Base-by-base conservation (phyloP, 1,284 basidiomycete genomes). In the Termitomyces sp. region DNA sequence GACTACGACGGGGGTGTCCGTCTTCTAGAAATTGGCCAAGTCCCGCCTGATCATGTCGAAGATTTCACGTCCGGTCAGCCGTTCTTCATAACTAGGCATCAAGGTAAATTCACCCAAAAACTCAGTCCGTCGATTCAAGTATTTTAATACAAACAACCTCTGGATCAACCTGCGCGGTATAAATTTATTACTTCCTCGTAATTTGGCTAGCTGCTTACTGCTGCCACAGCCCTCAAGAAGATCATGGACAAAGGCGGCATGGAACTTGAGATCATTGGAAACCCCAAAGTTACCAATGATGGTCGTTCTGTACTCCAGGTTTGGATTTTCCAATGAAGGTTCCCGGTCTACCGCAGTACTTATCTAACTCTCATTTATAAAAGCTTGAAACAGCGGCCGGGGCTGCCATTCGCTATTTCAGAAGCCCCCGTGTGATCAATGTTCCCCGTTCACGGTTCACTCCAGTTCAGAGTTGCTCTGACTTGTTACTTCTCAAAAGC, bases 331-430 rank as follows among this genome's bases (percentile, higher is more conserved):
- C 18, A 31, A 9, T 16, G 10, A 7, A 19, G 18, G 18, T 13
- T 2, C n/a, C n/a, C n/a, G n/a, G n/a, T n/a, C n/a, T n/a, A n/a
- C n/a, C n/a, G n/a, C n/a, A n/a, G n/a, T n/a, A n/a, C n/a, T n/a
- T 60, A 37, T 61, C 30, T 35, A 21, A 40, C 24, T 18, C 18
- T 44, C 13, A 76, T 54, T 19, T n/a, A 14, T 11, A 3, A n/a
- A 30, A 96, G 83, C 91, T 99, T 68, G 97, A 99, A 78, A 99
- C 96, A 9, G 93, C 96, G 46, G 93, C 94, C 49, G 95, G 95
- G 72, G 94, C 93, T 16, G 95, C 94, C 39, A 97, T 98, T 80
- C 97, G 96, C 80, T 92, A 96, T 73, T 96, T 97, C 79, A 85
- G 79, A 66, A 88, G 88, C 63, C 92, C 91, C 7, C 92, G 93